phyloP scores from a whole-genome alignment of 371 early-diverging fungal species.

The Mucor racemosus region DNA sequence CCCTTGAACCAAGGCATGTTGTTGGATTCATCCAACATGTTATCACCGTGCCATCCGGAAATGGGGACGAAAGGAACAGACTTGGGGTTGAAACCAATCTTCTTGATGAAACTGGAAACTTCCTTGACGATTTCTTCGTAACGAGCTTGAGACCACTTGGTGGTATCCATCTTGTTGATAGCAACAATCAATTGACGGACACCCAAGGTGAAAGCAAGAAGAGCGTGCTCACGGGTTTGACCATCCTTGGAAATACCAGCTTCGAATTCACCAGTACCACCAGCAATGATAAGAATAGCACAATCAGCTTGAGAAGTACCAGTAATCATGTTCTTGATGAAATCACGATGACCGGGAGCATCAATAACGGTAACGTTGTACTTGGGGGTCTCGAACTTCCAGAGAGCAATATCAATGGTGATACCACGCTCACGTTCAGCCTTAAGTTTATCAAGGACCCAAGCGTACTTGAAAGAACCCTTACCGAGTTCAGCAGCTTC shows the following conservation, averaged over 20 bases:
- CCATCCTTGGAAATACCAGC: conserved; percentile 99
- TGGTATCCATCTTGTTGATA: conserved; percentile 99
- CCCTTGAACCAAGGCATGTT: conserved; percentile 98
- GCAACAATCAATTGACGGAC: conserved; percentile 97
- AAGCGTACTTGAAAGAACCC: conserved; percentile 98
- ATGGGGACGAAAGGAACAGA: conserved; percentile 95
- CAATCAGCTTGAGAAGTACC: conserved; percentile 93
- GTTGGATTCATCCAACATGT: conserved; percentile 92
- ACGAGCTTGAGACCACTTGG: conserved; percentile 93
- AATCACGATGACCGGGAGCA: conserved; percentile 99
- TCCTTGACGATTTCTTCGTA: conserved; percentile 95
- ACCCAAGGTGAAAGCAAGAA: conserved; percentile 97
- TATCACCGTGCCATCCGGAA: conserved; percentile 98
- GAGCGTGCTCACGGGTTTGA: conserved; percentile 99
- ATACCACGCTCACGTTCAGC: conserved; percentile 99
- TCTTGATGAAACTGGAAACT: conserved; percentile 93
- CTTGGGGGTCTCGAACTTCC: conserved; percentile 98
- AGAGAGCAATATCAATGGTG: conserved; percentile 97
- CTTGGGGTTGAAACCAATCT: conserved; percentile 94
- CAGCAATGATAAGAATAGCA: conserved; percentile 97
- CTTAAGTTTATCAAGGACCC: conserved; percentile 97
- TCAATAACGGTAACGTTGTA: conserved; percentile 96
- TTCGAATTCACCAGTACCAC: conserved; percentile 96
- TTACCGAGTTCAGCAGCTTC: conserved; percentile 98
- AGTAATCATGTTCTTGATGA: conserved; percentile 99